Evolutionary conservation across 2,329 filamentous ascomycete genomes (phyloP).

Genomic region (Tolypocladium guangdongense): DNA sequence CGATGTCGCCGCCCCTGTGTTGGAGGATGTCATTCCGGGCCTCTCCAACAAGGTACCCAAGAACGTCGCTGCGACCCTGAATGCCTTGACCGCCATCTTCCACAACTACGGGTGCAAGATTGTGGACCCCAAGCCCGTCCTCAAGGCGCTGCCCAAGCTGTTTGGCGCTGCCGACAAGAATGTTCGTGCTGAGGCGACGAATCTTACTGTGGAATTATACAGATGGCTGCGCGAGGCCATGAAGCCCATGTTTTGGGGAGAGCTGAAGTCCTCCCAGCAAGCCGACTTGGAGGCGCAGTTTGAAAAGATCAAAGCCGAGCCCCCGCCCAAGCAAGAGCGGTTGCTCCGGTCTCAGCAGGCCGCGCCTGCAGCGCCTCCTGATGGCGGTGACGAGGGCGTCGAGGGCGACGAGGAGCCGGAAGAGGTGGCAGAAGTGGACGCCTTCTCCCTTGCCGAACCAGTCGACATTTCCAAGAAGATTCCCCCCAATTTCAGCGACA

Average conservation of each 20-base stretch:
- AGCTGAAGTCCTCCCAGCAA: constrained; percentile 92
- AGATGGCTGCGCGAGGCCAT: constrained; percentile 95
- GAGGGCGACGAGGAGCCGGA: constrained; percentile 43
- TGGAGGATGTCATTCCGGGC: constrained; percentile 80
- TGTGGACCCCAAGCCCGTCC: constrained; percentile 81
- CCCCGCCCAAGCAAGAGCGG: constrained; percentile 79
- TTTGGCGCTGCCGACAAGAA: constrained; percentile 98
- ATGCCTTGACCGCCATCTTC: constrained; percentile 71
- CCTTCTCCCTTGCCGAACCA: constrained; percentile 71
- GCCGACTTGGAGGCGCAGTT: constrained; percentile 89
- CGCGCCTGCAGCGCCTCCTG: constrained; percentile 60
- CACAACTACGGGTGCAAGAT: constrained; percentile 93
- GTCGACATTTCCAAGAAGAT: constrained; percentile 78
- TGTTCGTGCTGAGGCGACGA: constrained; percentile 86
- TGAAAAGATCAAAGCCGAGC: constrained; percentile 82
- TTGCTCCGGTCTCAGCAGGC: constrained; percentile 83
- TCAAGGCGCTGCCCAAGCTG: constrained; percentile 79
- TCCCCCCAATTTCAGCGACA: constrained; percentile 71
- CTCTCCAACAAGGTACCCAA: constrained; percentile 87
- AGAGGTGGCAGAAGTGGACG: constrained; percentile 58
- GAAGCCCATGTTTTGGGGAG: constrained; percentile 95
- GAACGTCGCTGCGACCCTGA: constrained; percentile 60
- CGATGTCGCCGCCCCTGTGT: constrained; percentile 71
- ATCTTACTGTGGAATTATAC: constrained; percentile 86
- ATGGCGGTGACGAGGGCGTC: constrained; percentile 45